These are phyloP conservation scores for Penicillium silybi DNA, from an alignment of 495 filamentous ascomycete genomes.

Conservation along the genomic window DNA sequence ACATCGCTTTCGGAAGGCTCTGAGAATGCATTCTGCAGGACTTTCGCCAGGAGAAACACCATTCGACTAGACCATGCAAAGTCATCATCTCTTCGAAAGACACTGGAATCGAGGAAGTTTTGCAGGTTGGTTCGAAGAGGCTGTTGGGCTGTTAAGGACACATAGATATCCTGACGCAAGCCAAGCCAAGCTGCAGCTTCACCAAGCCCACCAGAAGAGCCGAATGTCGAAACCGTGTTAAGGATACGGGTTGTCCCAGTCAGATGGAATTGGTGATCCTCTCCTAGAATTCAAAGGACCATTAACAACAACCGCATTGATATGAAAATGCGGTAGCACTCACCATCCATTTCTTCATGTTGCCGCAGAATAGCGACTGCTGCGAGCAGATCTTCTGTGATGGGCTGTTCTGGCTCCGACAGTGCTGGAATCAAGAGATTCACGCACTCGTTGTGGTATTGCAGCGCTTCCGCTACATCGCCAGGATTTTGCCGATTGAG, in stretches of 20 bases:
- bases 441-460: constrained; percentile 28
- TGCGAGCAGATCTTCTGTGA: constrained; percentile 26
- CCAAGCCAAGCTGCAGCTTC: constrained; percentile 34
- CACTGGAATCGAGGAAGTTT: constrained; percentile 21
- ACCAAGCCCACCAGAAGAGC: constrained; percentile 25
- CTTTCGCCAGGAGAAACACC: constrained; percentile 26
- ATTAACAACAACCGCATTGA: too few species aligned
- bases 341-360: constrained; percentile 32
- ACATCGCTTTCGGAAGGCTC: neutral
- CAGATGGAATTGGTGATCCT: constrained; percentile 30
- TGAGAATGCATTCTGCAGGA: constrained; percentile 20
- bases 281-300: constrained; percentile 8
- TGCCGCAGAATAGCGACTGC: constrained; percentile 29
- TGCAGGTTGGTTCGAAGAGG: constrained; percentile 23
- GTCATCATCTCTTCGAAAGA: constrained; percentile 26
- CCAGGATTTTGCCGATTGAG: constrained; percentile 16
- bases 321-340: neutral
- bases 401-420: constrained; percentile 16
- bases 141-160: constrained; percentile 24
- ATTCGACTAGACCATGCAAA: constrained; percentile 29
- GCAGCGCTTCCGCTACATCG: constrained; percentile 21
- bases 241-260: constrained; percentile 28
- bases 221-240: constrained; percentile 26
- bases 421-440: constrained; percentile 24
- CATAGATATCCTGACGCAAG: constrained; percentile 28